A percentile compares a stretch with the other conserved stretches of the same genome.
Evolutionary conservation across 2,329 filamentous ascomycete species (phyloP).

Genomic region (Colletotrichum melonis): DNA sequence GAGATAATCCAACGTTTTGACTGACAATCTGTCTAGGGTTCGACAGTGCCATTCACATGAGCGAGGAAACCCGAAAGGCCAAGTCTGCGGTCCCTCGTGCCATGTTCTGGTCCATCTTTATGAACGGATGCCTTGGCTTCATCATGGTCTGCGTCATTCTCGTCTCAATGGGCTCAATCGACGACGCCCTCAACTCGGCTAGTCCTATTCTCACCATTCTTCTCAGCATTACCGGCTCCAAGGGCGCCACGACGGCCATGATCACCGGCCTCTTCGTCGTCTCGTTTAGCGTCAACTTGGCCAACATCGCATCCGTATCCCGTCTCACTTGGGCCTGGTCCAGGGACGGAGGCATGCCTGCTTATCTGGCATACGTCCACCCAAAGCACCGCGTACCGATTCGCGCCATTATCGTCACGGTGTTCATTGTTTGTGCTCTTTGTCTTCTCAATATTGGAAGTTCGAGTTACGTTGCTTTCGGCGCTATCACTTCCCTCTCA

Average conservation of each 20-base stretch:
- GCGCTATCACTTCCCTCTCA: background rate
- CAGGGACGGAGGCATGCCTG: constrained; percentile 9
- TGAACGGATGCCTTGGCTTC: constrained; percentile 50
- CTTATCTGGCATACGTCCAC: constrained; percentile 9
- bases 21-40: background rate
- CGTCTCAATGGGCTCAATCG: constrained; percentile 1
- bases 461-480: constrained; percentile 1
- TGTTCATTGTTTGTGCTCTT: constrained; percentile 7
- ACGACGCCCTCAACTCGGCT: background rate
- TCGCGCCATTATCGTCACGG: background rate
- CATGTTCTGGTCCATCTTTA: constrained; percentile 36
- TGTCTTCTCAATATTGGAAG: constrained; percentile 5
- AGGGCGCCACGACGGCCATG: constrained; percentile 8
- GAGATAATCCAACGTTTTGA: accelerated
- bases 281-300: constrained; percentile 10
- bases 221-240: background rate
- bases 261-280: constrained; percentile 10
- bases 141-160: constrained; percentile 18
- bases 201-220: constrained; percentile 9
- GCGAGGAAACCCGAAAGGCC: constrained; percentile 33
- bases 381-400: constrained; percentile 4
- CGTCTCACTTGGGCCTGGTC: constrained; percentile 17
- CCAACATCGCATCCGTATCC: constrained; percentile 9
- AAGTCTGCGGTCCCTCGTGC: constrained; percentile 14
- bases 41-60: constrained; percentile 27